Base-by-base conservation (phyloP, 225 moss, liverwort and hornwort species). In the Lunularia cruciata region DNA sequence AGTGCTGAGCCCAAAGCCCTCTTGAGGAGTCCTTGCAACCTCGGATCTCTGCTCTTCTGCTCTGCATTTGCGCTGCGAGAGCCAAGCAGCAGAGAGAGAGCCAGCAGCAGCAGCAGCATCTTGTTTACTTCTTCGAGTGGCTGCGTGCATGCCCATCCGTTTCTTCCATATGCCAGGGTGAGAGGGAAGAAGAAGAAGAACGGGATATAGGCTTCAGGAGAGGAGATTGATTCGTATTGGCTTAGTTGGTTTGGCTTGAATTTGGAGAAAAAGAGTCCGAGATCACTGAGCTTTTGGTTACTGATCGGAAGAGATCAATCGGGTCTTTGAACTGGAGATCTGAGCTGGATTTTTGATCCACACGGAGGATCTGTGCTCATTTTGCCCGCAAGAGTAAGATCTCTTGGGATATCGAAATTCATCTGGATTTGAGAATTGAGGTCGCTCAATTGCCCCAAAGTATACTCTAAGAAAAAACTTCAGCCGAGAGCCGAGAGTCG, bases 21-120 rank as follows among this genome's bases (percentile, higher is more conserved):
- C 55, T 69, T 69, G 39, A 69, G 28, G 69, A 69, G 55, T 10
- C 30, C 26, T 30, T 5, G 69, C 26, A 45, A 14, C 52, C 11
- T 25, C 37, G 33, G 32, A 15, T 53, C 51, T 52, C 67, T 36
- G 67, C 56, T 55, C 47, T 57, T 69, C 69, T 69, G 55, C 69
- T 55, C 55, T 69, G 12, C 12, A 38, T 39, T 56, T 67, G 49
- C 51, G 22, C 46, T 30, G 32, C 6, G 23, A 20, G 34, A 38
- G 51, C 19, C n/a, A 49, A 20, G 19, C 11, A 9, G 26, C 15
- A 49, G 48, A 53, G 51, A 35, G 67, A 47, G 47, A 65, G 26
- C 22, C 62, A 63, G 62, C 37, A 62, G 37, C 20, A 8, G 33
- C 49, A 18, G 25, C 39, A 25, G 62, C 46, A 46, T 45, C 26